These are phyloP conservation scores for Salix exigua DNA, from an alignment of 345 rosid species.

Conservation along the genomic window DNA sequence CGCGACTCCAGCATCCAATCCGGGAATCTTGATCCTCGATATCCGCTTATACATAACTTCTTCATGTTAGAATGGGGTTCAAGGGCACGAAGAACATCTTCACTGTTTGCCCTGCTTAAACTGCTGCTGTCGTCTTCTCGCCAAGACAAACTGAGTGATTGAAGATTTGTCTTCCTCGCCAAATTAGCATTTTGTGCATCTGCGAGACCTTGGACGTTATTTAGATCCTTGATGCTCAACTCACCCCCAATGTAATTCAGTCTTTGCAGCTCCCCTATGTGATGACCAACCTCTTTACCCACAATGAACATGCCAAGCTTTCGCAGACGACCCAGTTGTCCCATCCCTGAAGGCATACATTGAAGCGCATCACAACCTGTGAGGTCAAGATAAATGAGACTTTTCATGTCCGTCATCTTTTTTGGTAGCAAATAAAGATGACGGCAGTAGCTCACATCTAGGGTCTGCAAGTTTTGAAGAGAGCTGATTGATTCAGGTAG, in stretches of 20 bases:
- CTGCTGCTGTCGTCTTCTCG: not conserved
- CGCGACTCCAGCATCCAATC: not conserved
- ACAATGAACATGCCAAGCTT: constrained; percentile 17
- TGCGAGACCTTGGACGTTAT: not conserved
- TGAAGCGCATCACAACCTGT: not conserved
- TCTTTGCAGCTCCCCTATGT: not conserved
- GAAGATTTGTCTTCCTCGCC: constrained; percentile 10
- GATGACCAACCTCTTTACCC: not conserved
- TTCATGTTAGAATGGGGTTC: not conserved
- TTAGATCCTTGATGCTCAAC: constrained; percentile 1
- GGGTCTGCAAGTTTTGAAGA: constrained; percentile 21
- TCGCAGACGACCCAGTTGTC: constrained; percentile 5
- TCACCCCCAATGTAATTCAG: constrained; percentile 11
- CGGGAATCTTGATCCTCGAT: constrained; percentile 2
- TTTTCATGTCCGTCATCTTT: not conserved
- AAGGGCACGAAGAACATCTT: not conserved
- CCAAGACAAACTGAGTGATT: not conserved
- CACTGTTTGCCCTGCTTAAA: not conserved
- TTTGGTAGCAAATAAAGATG: not conserved
- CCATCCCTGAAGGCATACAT: constrained; percentile 3
- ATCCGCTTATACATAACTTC: not conserved
- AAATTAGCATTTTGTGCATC: constrained; percentile 14
- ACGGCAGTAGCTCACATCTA: not conserved
- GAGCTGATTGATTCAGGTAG: constrained; percentile 16
- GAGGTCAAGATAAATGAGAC: constrained; percentile 3